Percentiles rank a stretch among this genome's conserved stretches.
Conservation (phyloP, 257 asterid species). For the Echium plantagineum region DNA sequence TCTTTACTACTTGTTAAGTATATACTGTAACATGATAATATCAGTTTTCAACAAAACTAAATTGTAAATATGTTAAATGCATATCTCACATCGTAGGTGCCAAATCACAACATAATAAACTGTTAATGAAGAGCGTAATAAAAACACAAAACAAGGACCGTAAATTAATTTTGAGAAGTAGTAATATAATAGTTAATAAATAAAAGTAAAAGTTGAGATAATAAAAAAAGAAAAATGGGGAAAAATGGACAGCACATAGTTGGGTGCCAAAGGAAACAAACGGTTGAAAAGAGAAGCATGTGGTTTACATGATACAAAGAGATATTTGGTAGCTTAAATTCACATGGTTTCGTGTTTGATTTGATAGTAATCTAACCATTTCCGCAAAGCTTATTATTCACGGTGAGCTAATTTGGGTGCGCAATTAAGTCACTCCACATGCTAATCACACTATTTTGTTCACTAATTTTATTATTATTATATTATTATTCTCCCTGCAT, state of each 20-base stretch:
- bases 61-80: too few species aligned
- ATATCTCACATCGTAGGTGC: too few species aligned
- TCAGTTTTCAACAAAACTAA: too few species aligned
- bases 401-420: neutral
- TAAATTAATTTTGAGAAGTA: too few species aligned
- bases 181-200: too few species aligned
- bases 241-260: neutral
- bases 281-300: neutral
- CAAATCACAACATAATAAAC: too few species aligned
- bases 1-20: too few species aligned
- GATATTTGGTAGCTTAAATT: neutral
- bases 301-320: neutral
- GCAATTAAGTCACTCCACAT: neutral
- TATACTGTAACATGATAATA: too few species aligned
- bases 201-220: too few species aligned
- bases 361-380: neutral
- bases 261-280: neutral
- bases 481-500: neutral
- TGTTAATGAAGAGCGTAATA: too few species aligned
- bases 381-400: neutral
- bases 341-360: neutral
- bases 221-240: neutral
- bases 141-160: too few species aligned
- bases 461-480: neutral
- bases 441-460: neutral